phyloP scores from a whole-genome alignment of 352 stramenopile genomes.

The Pythium oligandrum region DNA sequence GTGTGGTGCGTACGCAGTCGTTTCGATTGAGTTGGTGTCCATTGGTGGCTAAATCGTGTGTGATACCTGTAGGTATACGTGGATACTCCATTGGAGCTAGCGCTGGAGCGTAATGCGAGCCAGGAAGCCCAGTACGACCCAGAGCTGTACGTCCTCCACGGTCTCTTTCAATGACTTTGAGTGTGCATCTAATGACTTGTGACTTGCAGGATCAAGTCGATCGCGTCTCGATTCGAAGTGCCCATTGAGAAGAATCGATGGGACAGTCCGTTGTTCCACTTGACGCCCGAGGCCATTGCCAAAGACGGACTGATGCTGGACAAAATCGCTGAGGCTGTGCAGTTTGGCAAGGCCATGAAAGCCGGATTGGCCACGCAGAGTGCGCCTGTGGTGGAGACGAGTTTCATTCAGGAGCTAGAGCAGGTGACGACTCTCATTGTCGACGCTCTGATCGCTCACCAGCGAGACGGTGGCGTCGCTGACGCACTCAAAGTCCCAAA shows the following conservation, averaged over 20 bases:
- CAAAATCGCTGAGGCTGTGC: conserved; percentile 48
- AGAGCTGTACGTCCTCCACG: conserved; percentile 31
- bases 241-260: conserved; percentile 92
- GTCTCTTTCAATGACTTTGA: not conserved
- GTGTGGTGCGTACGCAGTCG: conserved; percentile 40
- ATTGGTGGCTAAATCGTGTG: too few species aligned
- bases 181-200: too few species aligned
- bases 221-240: conserved; percentile 87
- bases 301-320: conserved; percentile 36
- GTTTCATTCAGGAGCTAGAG: conserved; percentile 72
- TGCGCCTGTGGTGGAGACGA: conserved; percentile 53
- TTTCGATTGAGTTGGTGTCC: not conserved
- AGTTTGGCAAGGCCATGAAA: conserved; percentile 61
- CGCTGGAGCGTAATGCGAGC: conserved; percentile 48
- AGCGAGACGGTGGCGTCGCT: conserved; percentile 57
- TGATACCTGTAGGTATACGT: conserved; percentile 43
- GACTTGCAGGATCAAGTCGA: conserved; percentile 60
- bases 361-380: conserved; percentile 62
- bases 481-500: conserved; percentile 43
- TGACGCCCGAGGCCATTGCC: conserved; percentile 44
- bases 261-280: conserved; percentile 86
- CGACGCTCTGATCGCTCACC: conserved; percentile 49
- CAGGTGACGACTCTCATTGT: conserved; percentile 48
- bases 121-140: conserved; percentile 34
- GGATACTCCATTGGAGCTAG: conserved; percentile 56